Evolutionary conservation across 2,329 filamentous ascomycete genomes (phyloP), one percentile per base, ranked within the genome.

Genomic region (Nannizzia gypsea): DNA sequence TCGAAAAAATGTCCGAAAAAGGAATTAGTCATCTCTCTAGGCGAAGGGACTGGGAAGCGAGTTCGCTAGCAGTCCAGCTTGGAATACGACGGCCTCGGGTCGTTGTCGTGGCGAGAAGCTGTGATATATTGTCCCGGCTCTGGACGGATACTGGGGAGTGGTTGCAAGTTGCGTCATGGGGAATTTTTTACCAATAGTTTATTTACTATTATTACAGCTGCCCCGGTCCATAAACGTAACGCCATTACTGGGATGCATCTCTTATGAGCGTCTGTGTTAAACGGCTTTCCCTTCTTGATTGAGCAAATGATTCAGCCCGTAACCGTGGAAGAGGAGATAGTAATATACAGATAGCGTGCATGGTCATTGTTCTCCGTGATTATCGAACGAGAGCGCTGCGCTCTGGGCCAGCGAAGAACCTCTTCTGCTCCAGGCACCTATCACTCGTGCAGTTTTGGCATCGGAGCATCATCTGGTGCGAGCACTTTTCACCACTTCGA

Each of bases 381-480:
- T 69, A 72, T 63, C 65, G 63, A 61, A 76, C 73, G 66, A 75
- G 67, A 42, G 66, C 64, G 38, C 66, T 60, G 13, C 65, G 61
- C 59, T 74, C 62, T 64, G 72, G 70, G 56, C 77, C 75, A 2
- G 78, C 78, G 68, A 87, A 87, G 72, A 86, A 87, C 68, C 82
- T 80, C 76, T 86, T 86, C 66, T 77, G 73, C 74, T 91, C 90
- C 59, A 86, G 74, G 74, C 93, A 99, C 67, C 86, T 83, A 68
- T 95, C 89, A 70, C 88, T 97, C 74, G 84, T 91, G 76, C 93
- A 99, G 4, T 89, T 91, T 1, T 95, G 93, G 76, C 93, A 99
- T 67, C 93, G 84, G 66, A 99, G 76, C 6, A 84, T 84, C 89
- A 99, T 90, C 76, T 97, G 93, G 60, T 78, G 78, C 31, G 89